Evolutionary conservation across 257 asterid genomes (phyloP).

Genomic region (Petunia axillaris): DNA sequence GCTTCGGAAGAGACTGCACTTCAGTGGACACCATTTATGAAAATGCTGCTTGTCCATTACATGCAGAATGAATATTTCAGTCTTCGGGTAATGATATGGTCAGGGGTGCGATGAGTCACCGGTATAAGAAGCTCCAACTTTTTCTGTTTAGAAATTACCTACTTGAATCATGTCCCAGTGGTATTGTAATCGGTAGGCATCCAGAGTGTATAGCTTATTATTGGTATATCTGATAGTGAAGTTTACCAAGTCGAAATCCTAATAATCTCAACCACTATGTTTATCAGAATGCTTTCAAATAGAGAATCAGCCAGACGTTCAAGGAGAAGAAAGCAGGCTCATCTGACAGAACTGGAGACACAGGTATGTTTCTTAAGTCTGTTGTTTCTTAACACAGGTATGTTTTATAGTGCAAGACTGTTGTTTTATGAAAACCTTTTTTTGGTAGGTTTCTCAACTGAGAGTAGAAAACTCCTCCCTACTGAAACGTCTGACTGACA

Average conservation of each 20-base stretch:
- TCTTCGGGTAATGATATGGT: conserved; percentile 1
- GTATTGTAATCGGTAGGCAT: neutral
- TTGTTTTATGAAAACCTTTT: conserved; percentile 15
- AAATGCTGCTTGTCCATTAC: conserved; percentile 18
- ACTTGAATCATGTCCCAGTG: conserved; percentile 6
- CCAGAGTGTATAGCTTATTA: neutral
- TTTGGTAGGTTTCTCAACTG: conserved; percentile 72
- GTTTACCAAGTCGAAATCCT: neutral
- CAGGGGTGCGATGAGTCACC: conserved; percentile 17
- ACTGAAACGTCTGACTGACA: conserved; percentile 74
- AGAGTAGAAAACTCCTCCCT: conserved; percentile 80
- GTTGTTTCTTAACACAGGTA: neutral
- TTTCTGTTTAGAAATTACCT: conserved; percentile 16
- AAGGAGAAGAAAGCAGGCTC: conserved; percentile 95
- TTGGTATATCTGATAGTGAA: neutral
- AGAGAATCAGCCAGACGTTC: conserved; percentile 99
- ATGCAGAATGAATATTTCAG: conserved; percentile 5
- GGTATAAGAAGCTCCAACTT: conserved; percentile 4
- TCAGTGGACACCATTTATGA: conserved; percentile 1
- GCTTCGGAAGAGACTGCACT: neutral
- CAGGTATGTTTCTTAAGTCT: conserved; percentile 49
- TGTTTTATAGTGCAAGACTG: neutral
- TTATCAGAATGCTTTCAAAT: conserved; percentile 93
- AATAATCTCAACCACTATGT: neutral
- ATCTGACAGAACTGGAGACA: conserved; percentile 91